These are phyloP conservation scores for Ophiognomonia clavigignenti-juglandacearum DNA, from an alignment of 2,329 filamentous ascomycete genomes.

Conservation along the genomic window DNA sequence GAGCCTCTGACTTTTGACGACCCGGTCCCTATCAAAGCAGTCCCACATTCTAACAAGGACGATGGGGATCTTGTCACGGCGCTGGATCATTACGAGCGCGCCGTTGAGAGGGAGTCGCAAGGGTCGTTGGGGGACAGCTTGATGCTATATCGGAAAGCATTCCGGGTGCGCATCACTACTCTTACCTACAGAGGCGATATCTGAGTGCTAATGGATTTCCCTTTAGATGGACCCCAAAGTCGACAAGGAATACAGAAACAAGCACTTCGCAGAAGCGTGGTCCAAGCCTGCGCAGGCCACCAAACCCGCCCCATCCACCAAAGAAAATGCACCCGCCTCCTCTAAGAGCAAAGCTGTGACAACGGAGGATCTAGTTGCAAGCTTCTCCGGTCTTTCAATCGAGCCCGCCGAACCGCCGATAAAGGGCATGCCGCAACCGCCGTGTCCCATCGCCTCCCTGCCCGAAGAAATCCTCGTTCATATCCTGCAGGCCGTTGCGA, in stretches of 20 bases:
- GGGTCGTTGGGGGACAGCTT: slow-evolving; percentile 88
- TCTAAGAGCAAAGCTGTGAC: slow-evolving; percentile 50
- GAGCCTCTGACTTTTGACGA: slow-evolving; percentile 32
- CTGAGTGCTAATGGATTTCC: not conserved
- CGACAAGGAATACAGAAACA: slow-evolving; percentile 82
- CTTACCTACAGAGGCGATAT: not conserved
- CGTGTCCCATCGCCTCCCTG: slow-evolving; percentile 73
- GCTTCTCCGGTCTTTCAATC: slow-evolving; percentile 69
- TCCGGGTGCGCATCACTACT: slow-evolving; percentile 54
- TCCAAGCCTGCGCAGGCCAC: slow-evolving; percentile 36
- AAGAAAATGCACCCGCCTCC: slow-evolving; percentile 38
- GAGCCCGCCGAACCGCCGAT: slow-evolving; percentile 61
- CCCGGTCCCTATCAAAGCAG: slow-evolving; percentile 16
- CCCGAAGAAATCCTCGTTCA: slow-evolving; percentile 83
- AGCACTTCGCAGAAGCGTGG: slow-evolving; percentile 72
- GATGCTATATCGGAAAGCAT: slow-evolving; percentile 82
- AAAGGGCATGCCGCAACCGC: slow-evolving; percentile 65
- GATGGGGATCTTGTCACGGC: slow-evolving; percentile 62
- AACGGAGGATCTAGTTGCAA: slow-evolving; percentile 65
- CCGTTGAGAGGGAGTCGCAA: slow-evolving; percentile 80
- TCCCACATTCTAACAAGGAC: slow-evolving; percentile 21
- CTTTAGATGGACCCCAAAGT: slow-evolving; percentile 74
- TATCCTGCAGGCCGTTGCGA: slow-evolving; percentile 68
- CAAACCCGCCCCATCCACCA: slow-evolving; percentile 19
- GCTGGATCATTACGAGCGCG: slow-evolving; percentile 87